Conservation (phyloP, 1,284 basidiomycete genomes). For the Coniferiporia sulphurascens region DNA sequence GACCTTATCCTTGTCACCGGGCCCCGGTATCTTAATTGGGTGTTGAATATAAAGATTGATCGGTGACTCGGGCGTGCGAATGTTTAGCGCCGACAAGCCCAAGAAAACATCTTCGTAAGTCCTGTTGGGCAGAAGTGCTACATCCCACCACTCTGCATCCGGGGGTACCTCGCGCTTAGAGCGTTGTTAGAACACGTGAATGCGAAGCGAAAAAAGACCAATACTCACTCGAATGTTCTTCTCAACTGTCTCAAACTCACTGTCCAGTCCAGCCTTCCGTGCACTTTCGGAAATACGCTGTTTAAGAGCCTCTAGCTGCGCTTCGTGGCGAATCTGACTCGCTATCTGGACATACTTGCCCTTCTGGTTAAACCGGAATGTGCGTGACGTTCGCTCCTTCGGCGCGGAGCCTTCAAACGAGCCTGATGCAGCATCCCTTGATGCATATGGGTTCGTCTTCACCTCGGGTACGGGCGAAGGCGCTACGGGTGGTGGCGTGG, state of each 20-base stretch:
- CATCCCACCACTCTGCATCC: slow-evolving; percentile 97
- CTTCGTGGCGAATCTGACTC: slow-evolving; percentile 80
- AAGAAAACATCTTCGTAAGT: slow-evolving; percentile 73
- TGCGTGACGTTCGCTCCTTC: slow-evolving; percentile 63
- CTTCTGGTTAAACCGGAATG: slow-evolving; percentile 83
- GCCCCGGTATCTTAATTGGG: slow-evolving; percentile 93
- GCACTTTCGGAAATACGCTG: slow-evolving; percentile 90
- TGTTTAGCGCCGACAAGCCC: slow-evolving; percentile 54
- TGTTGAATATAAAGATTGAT: slow-evolving; percentile 94
- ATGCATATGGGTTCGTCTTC: slow-evolving; percentile 71
- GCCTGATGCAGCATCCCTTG: slow-evolving; percentile 44
- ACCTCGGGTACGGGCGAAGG: slow-evolving; percentile 30
- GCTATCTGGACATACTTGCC: slow-evolving; percentile 87
- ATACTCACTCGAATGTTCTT: slow-evolving; percentile 72
- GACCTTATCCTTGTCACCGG: slow-evolving; percentile 77
- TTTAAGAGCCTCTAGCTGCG: slow-evolving; percentile 87
- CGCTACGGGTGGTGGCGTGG: slow-evolving; percentile 50
- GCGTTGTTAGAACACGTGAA: slow-evolving; percentile 16
- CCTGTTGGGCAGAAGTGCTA: slow-evolving; percentile 74
- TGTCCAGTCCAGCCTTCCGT: slow-evolving; percentile 88
- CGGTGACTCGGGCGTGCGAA: slow-evolving; percentile 64
- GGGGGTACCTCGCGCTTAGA: slow-evolving; percentile 78
- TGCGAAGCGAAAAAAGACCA: slow-evolving; percentile 5
- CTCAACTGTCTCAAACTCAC: slow-evolving; percentile 87
- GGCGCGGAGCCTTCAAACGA: slow-evolving; percentile 64